Base-by-base conservation (phyloP, 2,329 filamentous ascomycete species). In the Calonectria multiphialidica region DNA sequence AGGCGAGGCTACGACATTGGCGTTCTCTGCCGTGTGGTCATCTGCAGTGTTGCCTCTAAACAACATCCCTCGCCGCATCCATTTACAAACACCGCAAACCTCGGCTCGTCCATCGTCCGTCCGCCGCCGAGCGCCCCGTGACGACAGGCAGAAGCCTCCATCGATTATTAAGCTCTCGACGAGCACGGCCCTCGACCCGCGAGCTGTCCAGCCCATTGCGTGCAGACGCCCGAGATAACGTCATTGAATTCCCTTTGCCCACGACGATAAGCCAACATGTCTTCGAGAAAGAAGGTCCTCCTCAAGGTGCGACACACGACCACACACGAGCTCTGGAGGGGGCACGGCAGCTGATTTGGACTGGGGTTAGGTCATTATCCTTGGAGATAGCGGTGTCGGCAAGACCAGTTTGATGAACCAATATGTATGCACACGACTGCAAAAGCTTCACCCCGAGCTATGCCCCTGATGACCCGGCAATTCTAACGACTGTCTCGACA, bases 391-490 rank as follows among this genome's bases (percentile, higher is more conserved):
- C 86, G 97, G 97, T 87, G 97, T 99, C 75, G 97, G 97, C 84
- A 99, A 99, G 91, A 99, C 97, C 74, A 98, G 95, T 86, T 92
- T 99, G 91, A 99, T 99, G 97, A 99, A 99, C 88, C 97, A 99
- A 98, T 99, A 98, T 94, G 97, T 98, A 92, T 85, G 94, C 71
- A 72, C 40, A 30, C n/a, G n/a, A 80, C 70, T 57, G 70, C 75
- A 59, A 74, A 37, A 66, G 67, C 71, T 68, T 72, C 55, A 49
- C 53, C 47, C 42, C 62, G 25, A 40, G 35, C 59, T 62, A 45
- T 66, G 12, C n/a, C 62, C 50, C 55, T 59, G 33, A 42, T n/a
- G 12, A 53, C 53, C 16, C 35, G 40, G 18, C 63, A 44, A 72
- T 68, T 53, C 78, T 78, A 68, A 79, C 63, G 21, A 4, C 3